Evolutionary conservation across 768 basidiomycete species (phyloP).

Genomic region (Trichaptum fuscoviolaceum): DNA sequence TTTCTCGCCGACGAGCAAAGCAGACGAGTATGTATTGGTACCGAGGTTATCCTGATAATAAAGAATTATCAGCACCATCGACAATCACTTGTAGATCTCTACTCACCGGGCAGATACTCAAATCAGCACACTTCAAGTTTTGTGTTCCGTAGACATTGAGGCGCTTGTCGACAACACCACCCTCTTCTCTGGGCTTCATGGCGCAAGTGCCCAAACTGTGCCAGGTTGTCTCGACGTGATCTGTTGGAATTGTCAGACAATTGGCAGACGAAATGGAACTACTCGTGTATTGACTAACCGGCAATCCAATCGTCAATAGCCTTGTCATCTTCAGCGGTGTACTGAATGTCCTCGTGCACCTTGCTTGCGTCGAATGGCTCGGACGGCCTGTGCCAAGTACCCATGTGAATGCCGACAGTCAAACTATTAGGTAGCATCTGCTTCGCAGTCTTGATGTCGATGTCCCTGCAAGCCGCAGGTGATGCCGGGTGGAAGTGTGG

Average conservation of each 20-base stretch:
- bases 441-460: conserved; percentile 65
- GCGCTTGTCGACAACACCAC: conserved; percentile 60
- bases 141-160: conserved; percentile 59
- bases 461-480: conserved; percentile 52
- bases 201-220: conserved; percentile 57
- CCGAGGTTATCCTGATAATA: conserved; percentile 58
- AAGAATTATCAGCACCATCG: conserved; percentile 4
- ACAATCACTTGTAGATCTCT: not conserved
- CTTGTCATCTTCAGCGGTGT: conserved; percentile 61
- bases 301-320: conserved; percentile 70
- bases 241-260: conserved; percentile 12
- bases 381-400: conserved; percentile 37
- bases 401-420: conserved; percentile 72
- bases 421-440: conserved; percentile 53
- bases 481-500: conserved; percentile 71
- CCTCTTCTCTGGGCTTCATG: conserved; percentile 64
- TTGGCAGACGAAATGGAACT: not conserved
- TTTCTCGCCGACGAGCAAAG: conserved; percentile 66
- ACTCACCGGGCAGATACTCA: conserved; percentile 67
- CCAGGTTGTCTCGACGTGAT: conserved; percentile 77
- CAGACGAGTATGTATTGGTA: conserved; percentile 70
- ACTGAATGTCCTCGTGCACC: conserved; percentile 61
- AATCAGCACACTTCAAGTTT: conserved; percentile 63
- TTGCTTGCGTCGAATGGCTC: conserved; percentile 49
- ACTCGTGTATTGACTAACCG: conserved; percentile 15